Evolutionary conservation across 768 basidiomycete species (phyloP).

Genomic region (Tylopilus sp.): DNA sequence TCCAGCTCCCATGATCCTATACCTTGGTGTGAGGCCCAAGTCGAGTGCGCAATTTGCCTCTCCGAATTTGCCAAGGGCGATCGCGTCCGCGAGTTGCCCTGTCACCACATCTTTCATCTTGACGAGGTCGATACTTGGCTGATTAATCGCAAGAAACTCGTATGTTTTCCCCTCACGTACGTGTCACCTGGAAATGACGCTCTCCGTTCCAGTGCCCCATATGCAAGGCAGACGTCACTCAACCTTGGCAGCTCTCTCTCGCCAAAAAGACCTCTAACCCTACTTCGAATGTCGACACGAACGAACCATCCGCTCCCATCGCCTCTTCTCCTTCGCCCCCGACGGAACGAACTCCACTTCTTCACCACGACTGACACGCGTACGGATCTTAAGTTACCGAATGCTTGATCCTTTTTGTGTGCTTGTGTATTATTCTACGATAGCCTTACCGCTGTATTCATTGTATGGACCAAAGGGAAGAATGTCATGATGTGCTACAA

Average conservation of each 20-base stretch:
- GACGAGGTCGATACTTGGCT: constrained; percentile 92
- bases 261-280: constrained; percentile 10
- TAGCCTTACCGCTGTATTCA: constrained; percentile 10
- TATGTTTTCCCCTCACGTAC: constrained; percentile 37
- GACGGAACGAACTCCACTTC: constrained; percentile 34
- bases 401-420: constrained; percentile 5
- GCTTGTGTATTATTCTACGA: constrained; percentile 28
- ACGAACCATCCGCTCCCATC: constrained; percentile 10
- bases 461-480: neutral
- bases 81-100: constrained; percentile 86
- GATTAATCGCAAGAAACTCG: constrained; percentile 88
- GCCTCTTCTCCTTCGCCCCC: constrained; percentile 13
- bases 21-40: constrained; percentile 77
- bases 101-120: constrained; percentile 93
- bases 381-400: constrained; percentile 12
- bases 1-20: constrained; percentile 35
- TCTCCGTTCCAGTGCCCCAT: constrained; percentile 67
- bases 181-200: constrained; percentile 2
- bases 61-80: constrained; percentile 85
- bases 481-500: constrained; percentile 1
- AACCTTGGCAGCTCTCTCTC: constrained; percentile 39
- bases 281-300: neutral
- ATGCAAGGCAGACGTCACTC: constrained; percentile 90
- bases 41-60: constrained; percentile 93
- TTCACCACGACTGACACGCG: constrained; percentile 20